Conservation (phyloP, 345 rosid species). For the Limnanthes douglasii region DNA sequence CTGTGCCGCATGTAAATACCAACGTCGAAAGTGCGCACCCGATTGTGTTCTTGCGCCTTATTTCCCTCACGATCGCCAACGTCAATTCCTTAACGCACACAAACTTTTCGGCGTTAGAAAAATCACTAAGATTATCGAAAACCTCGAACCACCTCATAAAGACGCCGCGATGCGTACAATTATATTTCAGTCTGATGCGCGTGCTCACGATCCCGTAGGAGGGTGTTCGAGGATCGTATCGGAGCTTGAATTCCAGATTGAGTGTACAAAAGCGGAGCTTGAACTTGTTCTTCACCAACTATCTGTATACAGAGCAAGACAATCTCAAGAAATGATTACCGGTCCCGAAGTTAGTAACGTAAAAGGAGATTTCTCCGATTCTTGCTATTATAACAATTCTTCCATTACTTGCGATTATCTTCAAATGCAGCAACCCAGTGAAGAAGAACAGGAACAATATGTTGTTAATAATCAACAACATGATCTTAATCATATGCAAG, state of each 20-base stretch:
- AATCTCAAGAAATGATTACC: constrained; percentile 15
- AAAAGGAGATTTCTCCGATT: constrained; percentile 13
- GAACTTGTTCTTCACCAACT: constrained; percentile 69
- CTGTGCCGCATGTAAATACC: constrained; percentile 97
- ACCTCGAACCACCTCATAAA: constrained; percentile 37
- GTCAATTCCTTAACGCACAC: constrained; percentile 88
- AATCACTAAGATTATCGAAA: constrained; percentile 66
- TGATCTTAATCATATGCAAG: constrained; percentile 14
- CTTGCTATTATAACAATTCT: constrained; percentile 13
- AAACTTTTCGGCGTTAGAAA: constrained; percentile 89
- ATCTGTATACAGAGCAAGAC: constrained; percentile 26
- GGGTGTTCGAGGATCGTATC: constrained; percentile 62
- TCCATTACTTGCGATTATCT: constrained; percentile 12
- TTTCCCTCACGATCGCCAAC: constrained; percentile 73
- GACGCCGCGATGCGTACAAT: constrained; percentile 84
- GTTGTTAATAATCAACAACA: constrained; percentile 14
- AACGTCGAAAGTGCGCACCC: constrained; percentile 79
- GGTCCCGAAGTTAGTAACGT: constrained; percentile 19
- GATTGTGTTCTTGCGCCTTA: constrained; percentile 96
- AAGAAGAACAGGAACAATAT: constrained; percentile 10
- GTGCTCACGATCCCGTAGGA: constrained; percentile 74
- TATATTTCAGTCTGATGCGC: constrained; percentile 72
- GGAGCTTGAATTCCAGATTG: constrained; percentile 60
- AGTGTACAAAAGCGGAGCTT: constrained; percentile 49
- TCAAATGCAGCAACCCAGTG: constrained; percentile 14